A percentile compares a stretch with the other conserved stretches of the same genome.
Evolutionary conservation across 2,329 filamentous ascomycete species (phyloP).

Genomic region (Coleophoma cylindrospora): DNA sequence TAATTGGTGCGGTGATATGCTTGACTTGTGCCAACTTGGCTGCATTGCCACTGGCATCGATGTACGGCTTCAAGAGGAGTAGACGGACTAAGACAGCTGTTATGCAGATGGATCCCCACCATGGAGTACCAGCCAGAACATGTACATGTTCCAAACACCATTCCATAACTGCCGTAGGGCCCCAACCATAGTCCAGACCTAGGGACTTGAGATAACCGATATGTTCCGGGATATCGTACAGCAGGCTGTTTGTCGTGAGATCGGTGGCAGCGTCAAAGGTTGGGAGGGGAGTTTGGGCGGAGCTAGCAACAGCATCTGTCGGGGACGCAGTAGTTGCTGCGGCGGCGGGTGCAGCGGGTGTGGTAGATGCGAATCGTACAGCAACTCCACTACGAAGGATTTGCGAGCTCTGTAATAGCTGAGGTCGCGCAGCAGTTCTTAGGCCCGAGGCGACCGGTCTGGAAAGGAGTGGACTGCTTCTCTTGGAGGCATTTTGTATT

Average conservation of each 20-base stretch:
- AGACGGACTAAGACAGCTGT: slow-evolving; percentile 62
- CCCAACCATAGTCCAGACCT: slow-evolving; percentile 84
- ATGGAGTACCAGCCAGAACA: slow-evolving; percentile 68
- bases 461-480: slow-evolving; percentile 19
- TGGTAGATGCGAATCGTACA: slow-evolving; percentile 22
- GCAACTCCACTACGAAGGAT: slow-evolving; percentile 19
- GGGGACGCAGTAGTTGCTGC: slow-evolving; percentile 5
- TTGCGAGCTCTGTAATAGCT: slow-evolving; percentile 9
- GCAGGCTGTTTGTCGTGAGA: slow-evolving; percentile 9
- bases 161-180: slow-evolving; percentile 69
- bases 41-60: slow-evolving; percentile 54
- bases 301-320: neutral
- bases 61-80: slow-evolving; percentile 59
- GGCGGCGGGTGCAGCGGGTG: slow-evolving; percentile 9
- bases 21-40: slow-evolving; percentile 59
- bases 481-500: slow-evolving; percentile 17
- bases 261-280: slow-evolving; percentile 17
- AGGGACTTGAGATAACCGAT: slow-evolving; percentile 80
- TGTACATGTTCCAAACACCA: slow-evolving; percentile 79
- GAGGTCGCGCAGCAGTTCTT: slow-evolving; percentile 7
- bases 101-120: slow-evolving; percentile 71
- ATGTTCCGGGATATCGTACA: slow-evolving; percentile 41
- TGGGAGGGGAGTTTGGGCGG: slow-evolving; percentile 1
- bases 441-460: slow-evolving; percentile 10
- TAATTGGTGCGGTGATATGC: slow-evolving; percentile 50